These are phyloP conservation scores for Xerocomellus amylosporus DNA, from an alignment of 768 basidiomycete species.

Conservation along the genomic window DNA sequence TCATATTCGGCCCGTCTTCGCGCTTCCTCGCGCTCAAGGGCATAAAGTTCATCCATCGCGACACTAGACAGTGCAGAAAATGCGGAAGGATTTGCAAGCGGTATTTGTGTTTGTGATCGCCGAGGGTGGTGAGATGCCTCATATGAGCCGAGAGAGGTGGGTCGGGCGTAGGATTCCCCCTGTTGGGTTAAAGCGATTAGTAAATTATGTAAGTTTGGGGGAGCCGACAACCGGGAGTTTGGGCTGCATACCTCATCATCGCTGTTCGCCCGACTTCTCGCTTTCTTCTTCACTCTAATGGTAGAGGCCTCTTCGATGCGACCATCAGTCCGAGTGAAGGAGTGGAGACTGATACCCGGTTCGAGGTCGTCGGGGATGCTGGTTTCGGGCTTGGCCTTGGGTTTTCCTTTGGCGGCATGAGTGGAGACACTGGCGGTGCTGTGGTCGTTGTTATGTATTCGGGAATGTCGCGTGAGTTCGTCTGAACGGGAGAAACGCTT, in stretches of 20 bases:
- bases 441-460: slow-evolving; percentile 80
- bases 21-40: slow-evolving; percentile 85
- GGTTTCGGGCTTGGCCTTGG: slow-evolving; percentile 31
- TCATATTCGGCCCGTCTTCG: slow-evolving; percentile 85
- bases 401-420: slow-evolving; percentile 26
- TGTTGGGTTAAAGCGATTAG: slow-evolving; percentile 27
- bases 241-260: slow-evolving; percentile 71
- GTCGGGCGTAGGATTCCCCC: slow-evolving; percentile 59
- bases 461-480: slow-evolving; percentile 92
- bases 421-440: slow-evolving; percentile 15
- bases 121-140: slow-evolving; percentile 35
- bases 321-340: slow-evolving; percentile 18
- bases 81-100: slow-evolving; percentile 40
- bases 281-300: slow-evolving; percentile 68
- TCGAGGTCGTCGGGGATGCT: slow-evolving; percentile 26
- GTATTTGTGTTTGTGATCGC: slow-evolving; percentile 28
- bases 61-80: slow-evolving; percentile 69
- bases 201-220: slow-evolving; percentile 28
- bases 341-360: slow-evolving; percentile 26
- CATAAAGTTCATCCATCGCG: slow-evolving; percentile 87
- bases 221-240: slow-evolving; percentile 19
- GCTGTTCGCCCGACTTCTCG: slow-evolving; percentile 71
- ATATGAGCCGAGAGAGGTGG: slow-evolving; percentile 48
- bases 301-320: slow-evolving; percentile 24
- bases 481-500: slow-evolving; percentile 98